Evolutionary conservation across 371 early-diverging fungal genomes (phyloP), one percentile per base, ranked within the genome.

Genomic region (Rhizopus arrhizus): DNA sequence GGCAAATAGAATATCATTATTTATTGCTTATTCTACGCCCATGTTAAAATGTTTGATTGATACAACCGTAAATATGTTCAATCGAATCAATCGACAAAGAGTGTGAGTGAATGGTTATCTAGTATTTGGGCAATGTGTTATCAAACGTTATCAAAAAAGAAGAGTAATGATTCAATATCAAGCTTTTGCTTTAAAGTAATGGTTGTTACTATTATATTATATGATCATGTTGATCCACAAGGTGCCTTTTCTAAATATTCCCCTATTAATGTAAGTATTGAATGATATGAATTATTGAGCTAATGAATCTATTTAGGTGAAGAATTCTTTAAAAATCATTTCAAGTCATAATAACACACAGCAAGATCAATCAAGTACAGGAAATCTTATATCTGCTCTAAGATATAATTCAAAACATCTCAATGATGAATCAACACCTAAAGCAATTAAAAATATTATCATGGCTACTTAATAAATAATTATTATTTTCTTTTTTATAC

Each of bases 21-120:
- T 97, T 72, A 95, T 91, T 64, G 98, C 98, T 34, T 91, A 95
- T 75, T 90, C 95, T 38, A 93, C 91, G 22, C 97, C 98, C 4
- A 91, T 97, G 91, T 76, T 94, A 45, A 94, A 92, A 74, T 78
- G 88, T 22, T 85, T 96, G 31, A 91, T 92, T 31, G 94, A 94
- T 50, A 85, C 91, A 43, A 85, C 88, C 2, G 83, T 83, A 28
- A 70, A 84, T 88, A 68, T 59, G 85, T 81, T 13, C 71, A 63
- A 8, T 61, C 81, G 35, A 73, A 81, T 41, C 60, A 72, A 8
- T 62, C 83, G 28, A 73, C 73, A 8, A 65, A 73, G 49, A 73
- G 73, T 56, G 85, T 87, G 3, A 77, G 81, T 15, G 90, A 90
- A 55, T 82, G 84, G 65, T 64, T 94, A 43, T 70, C 89, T 31